Percentiles rank a stretch among this genome's conserved stretches.
phyloP scores from a whole-genome alignment of 1,139 yeast species.

The Magnusiomyces tetraspermus region DNA sequence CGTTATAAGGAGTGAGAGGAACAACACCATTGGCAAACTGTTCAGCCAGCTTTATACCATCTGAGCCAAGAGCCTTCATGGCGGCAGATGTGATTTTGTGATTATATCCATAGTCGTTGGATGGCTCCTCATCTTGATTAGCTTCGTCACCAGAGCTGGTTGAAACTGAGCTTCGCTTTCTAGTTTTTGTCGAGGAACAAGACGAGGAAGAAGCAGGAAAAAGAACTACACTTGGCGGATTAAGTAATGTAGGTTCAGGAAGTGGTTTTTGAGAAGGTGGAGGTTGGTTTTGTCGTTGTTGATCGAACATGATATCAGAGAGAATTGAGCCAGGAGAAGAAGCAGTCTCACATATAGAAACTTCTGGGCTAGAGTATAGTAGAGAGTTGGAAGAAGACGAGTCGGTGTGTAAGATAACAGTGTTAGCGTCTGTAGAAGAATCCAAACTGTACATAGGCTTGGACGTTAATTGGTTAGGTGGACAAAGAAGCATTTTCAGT shows the following conservation, averaged over 20 bases:
- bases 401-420: too few species aligned
- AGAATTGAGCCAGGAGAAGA: not conserved
- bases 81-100: constrained; percentile 14
- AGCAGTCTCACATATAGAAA: not conserved
- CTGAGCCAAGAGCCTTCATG: constrained; percentile 13
- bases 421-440: too few species aligned
- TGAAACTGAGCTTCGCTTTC: constrained; percentile 2
- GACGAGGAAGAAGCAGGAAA: not conserved
- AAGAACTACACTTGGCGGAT: not conserved
- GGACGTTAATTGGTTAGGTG: too few species aligned
- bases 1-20: not conserved
- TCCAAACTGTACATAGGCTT: too few species aligned
- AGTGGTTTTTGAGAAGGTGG: not conserved
- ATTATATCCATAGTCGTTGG: constrained; percentile 13
- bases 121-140: constrained; percentile 8
- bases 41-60: constrained; percentile 6
- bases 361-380: not conserved
- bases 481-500: too few species aligned
- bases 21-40: constrained; percentile 6
- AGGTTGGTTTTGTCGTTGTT: not conserved
- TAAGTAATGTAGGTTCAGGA: not conserved
- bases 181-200: not conserved
- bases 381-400: not conserved
- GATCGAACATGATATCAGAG: not conserved
- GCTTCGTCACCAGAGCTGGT: constrained; percentile 5